phyloP scores from a whole-genome alignment of 1,284 basidiomycete genomes.

The Trichosporon faecale region DNA sequence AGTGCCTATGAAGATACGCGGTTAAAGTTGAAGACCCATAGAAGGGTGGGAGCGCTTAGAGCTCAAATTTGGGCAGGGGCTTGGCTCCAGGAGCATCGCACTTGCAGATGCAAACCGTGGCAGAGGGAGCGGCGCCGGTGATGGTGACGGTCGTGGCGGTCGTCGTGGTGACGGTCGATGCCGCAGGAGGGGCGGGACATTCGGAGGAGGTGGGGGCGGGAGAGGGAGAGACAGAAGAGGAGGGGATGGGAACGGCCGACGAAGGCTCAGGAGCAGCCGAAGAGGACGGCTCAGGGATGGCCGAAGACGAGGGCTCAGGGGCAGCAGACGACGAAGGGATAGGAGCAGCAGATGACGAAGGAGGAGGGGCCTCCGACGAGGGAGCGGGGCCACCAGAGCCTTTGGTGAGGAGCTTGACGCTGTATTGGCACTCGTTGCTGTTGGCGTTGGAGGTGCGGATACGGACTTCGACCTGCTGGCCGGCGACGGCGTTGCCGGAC shows the following conservation, averaged over 20 bases:
- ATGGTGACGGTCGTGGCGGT: neutral
- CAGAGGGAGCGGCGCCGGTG: neutral
- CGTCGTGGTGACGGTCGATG: neutral
- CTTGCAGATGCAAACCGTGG: constrained; percentile 13
- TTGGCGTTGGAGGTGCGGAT: constrained; percentile 6
- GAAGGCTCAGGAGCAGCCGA: neutral
- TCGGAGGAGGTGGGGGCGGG: neutral
- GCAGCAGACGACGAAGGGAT: neutral
- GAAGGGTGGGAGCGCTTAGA: constrained; percentile 6
- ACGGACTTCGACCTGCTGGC: constrained; percentile 2
- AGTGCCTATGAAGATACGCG: no score
- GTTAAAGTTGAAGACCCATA: no score
- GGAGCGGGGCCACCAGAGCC: neutral
- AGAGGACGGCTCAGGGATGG: neutral
- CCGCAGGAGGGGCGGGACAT: neutral
- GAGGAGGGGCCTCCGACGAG: neutral
- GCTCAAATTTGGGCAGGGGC: constrained; percentile 20
- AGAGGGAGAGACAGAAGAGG: neutral
- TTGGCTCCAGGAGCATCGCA: constrained; percentile 16
- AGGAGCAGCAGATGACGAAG: neutral
- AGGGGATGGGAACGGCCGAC: neutral
- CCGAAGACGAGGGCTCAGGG: neutral
- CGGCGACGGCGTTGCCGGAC: neutral
- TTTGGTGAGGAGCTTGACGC: neutral
- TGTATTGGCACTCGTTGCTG: constrained; percentile 10